Percentiles rank a stretch among this genome's conserved stretches.
These are phyloP conservation scores for Fusarium dimerum DNA, from an alignment of 2,329 filamentous ascomycete species.

Conservation along the genomic window DNA sequence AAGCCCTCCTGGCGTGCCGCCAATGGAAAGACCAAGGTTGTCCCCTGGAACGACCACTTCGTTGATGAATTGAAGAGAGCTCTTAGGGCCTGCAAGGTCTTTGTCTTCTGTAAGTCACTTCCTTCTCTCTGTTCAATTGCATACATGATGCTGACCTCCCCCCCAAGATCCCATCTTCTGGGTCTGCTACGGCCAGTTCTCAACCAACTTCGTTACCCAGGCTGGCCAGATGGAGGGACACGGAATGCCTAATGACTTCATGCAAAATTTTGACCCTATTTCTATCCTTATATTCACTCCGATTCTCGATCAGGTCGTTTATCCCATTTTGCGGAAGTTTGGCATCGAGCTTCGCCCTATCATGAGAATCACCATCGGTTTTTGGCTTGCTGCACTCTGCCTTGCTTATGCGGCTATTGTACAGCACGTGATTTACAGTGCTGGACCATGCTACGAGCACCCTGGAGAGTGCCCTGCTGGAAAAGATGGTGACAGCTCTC, in stretches of 20 bases:
- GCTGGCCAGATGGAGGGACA: conserved; percentile 57
- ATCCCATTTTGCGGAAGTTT: conserved; percentile 58
- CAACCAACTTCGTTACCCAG: conserved; percentile 67
- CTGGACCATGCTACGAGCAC: conserved; percentile 51
- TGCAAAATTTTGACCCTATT: conserved; percentile 69
- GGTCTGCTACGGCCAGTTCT: conserved; percentile 69
- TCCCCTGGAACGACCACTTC: conserved; percentile 69
- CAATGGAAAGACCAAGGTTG: conserved; percentile 41
- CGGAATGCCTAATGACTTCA: conserved; percentile 69
- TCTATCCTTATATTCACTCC: conserved; percentile 68
- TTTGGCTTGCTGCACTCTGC: conserved; percentile 53
- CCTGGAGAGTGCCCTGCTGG: conserved; percentile 42
- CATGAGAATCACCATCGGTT: conserved; percentile 65
- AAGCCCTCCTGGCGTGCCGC: conserved; percentile 66
- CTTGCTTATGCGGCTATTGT: conserved; percentile 62
- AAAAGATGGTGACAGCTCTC: conserved; percentile 30
- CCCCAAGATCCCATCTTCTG: conserved; percentile 63
- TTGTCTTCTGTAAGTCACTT: conserved; percentile 51
- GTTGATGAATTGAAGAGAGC: conserved; percentile 70
- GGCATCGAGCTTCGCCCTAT: conserved; percentile 65
- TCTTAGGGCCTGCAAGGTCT: conserved; percentile 70
- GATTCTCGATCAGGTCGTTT: conserved; percentile 60
- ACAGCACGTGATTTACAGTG: conserved; percentile 60
- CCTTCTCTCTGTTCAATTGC: neutral
- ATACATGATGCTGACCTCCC: conserved; percentile 1